Percentiles rank a stretch among this genome's conserved stretches.
Evolutionary conservation across 2,329 filamentous ascomycete genomes (phyloP).

Genomic region (Phialophora chinensis): DNA sequence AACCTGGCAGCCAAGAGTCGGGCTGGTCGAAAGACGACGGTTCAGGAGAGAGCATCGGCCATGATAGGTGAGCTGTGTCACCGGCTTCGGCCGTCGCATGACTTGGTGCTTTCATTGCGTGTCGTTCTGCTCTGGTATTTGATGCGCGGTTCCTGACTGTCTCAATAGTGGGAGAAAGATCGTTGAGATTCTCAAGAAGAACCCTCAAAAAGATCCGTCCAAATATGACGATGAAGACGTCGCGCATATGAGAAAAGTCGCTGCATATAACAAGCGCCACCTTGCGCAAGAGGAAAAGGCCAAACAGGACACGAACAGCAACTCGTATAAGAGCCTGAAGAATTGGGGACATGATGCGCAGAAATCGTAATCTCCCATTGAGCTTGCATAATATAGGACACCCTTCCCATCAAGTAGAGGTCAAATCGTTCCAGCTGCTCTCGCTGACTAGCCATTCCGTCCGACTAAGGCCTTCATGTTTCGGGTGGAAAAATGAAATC

Average conservation of each 20-base stretch:
- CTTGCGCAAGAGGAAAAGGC: constrained; percentile 67
- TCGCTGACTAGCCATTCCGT: background rate
- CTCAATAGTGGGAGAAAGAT: constrained; percentile 65
- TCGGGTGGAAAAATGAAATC: constrained; percentile 74
- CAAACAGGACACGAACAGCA: constrained; percentile 62
- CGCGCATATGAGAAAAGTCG: constrained; percentile 67
- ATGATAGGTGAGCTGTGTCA: constrained; percentile 55
- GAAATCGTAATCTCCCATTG: constrained; percentile 13
- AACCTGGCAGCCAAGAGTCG: constrained; percentile 62
- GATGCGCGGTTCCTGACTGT: background rate
- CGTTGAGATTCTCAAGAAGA: constrained; percentile 66
- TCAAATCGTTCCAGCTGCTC: background rate
- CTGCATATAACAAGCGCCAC: constrained; percentile 70
- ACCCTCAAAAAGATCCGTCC: constrained; percentile 62
- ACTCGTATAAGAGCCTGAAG: constrained; percentile 65
- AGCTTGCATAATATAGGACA: background rate
- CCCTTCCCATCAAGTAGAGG: background rate
- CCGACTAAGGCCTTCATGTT: constrained; percentile 37
- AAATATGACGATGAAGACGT: constrained; percentile 65
- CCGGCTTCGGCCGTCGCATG: background rate
- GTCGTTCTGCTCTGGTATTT: background rate
- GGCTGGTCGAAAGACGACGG: constrained; percentile 66
- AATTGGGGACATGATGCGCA: constrained; percentile 53
- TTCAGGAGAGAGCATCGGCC: constrained; percentile 67
- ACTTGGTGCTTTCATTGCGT: background rate